phyloP scores from a whole-genome alignment of 306 rosid genomes.

The Cajanus cajan region DNA sequence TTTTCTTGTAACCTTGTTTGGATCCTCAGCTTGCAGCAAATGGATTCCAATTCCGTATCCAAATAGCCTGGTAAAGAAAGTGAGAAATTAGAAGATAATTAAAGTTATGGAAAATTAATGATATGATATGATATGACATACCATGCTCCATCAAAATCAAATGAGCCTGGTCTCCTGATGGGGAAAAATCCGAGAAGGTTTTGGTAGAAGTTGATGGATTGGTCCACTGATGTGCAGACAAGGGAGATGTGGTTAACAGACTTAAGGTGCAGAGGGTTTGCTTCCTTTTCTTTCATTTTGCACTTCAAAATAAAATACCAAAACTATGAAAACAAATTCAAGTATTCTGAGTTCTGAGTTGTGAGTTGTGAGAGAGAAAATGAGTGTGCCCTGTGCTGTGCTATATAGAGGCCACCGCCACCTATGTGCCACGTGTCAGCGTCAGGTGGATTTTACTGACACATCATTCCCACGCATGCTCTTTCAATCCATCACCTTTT shows the following conservation, averaged over 20 bases:
- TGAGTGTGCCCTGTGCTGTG: background rate
- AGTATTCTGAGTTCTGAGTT: no score
- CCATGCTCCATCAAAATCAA: slow-evolving; percentile 91
- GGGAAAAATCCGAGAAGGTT: slow-evolving; percentile 84
- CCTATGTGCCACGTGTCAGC: slow-evolving; percentile 28
- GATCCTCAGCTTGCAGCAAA: slow-evolving; percentile 66
- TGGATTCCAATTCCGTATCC: slow-evolving; percentile 91
- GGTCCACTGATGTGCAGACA: slow-evolving; percentile 56
- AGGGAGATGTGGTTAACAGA: slow-evolving; percentile 91
- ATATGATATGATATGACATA: no score
- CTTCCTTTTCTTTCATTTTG: slow-evolving; percentile 62
- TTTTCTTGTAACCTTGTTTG: slow-evolving; percentile 53
- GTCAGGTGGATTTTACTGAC: slow-evolving; percentile 16
- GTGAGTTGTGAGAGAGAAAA: background rate
- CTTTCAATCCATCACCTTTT: no score
- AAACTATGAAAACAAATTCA: background rate
- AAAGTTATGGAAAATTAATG: no score
- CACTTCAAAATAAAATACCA: background rate
- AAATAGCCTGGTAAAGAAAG: slow-evolving; percentile 54
- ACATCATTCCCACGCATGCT: slow-evolving; percentile 27
- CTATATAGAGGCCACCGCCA: slow-evolving; percentile 25
- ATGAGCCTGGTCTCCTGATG: slow-evolving; percentile 84
- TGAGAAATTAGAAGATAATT: no score
- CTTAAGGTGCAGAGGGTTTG: slow-evolving; percentile 78
- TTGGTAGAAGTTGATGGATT: slow-evolving; percentile 71